A percentile compares a stretch with the other conserved stretches of the same genome.
Conservation (phyloP, 2,329 filamentous ascomycete genomes). For the Xylaria sp. region DNA sequence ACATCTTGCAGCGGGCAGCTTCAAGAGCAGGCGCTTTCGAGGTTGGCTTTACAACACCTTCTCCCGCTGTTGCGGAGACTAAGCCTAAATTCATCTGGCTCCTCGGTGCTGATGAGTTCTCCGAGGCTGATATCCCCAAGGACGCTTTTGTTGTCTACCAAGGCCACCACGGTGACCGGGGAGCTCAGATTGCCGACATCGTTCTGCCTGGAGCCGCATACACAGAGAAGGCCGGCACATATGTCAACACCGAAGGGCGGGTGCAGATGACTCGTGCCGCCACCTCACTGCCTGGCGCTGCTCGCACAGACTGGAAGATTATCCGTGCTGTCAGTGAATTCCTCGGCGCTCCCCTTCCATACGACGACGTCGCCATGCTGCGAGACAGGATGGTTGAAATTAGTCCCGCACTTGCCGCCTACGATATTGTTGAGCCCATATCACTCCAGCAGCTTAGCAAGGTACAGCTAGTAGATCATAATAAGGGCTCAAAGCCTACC, state of each 20-base stretch:
- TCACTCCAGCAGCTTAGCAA: conserved; percentile 82
- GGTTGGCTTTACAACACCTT: conserved; percentile 92
- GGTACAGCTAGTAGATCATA: conserved; percentile 94
- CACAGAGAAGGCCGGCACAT: conserved; percentile 96
- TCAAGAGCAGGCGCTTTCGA: conserved; percentile 95
- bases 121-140: conserved; percentile 87
- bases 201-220: conserved; percentile 94
- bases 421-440: conserved; percentile 89
- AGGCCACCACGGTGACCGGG: conserved; percentile 95
- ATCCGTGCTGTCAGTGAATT: conserved; percentile 93
- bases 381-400: conserved; percentile 96
- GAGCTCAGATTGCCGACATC: conserved; percentile 92
- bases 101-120: conserved; percentile 92
- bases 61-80: conserved; percentile 81
- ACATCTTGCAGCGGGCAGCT: conserved; percentile 92
- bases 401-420: conserved; percentile 86
- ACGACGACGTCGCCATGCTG: conserved; percentile 90
- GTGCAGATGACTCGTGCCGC: conserved; percentile 94
- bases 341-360: conserved; percentile 85
- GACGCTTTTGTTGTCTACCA: conserved; percentile 98
- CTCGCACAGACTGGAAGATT: conserved; percentile 99
- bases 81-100: conserved; percentile 97
- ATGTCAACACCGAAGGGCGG: conserved; percentile 97
- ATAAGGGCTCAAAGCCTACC: conserved; percentile 83
- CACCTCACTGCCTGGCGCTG: conserved; percentile 86